These are phyloP conservation scores for Penstemon newberryi DNA, from an alignment of 257 asterid genomes.

Conservation along the genomic window DNA sequence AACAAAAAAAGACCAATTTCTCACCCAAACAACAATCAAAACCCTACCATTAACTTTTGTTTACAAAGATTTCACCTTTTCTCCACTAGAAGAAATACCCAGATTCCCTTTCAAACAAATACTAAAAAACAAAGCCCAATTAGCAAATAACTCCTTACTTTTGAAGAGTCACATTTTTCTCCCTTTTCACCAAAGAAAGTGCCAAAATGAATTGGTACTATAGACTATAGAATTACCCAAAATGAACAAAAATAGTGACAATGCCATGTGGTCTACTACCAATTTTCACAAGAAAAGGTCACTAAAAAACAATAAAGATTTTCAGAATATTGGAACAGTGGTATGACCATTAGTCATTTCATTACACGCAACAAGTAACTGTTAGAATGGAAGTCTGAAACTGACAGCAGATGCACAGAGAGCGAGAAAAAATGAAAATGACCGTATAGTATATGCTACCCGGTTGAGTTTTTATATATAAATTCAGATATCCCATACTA, in stretches of 20 bases:
- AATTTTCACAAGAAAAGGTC: slow-evolving; percentile 45
- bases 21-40: slow-evolving; percentile 27
- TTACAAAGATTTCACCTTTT: slow-evolving; percentile 27
- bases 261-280: slow-evolving; percentile 37
- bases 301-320: slow-evolving; percentile 28
- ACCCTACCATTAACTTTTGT: slow-evolving; percentile 26
- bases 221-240: slow-evolving; percentile 26
- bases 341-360: slow-evolving; percentile 25
- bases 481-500: slow-evolving; percentile 15
- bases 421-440: slow-evolving; percentile 37
- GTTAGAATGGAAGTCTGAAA: slow-evolving; percentile 40
- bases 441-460: background rate
- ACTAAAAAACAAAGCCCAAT: slow-evolving; percentile 20
- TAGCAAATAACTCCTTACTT: background rate
- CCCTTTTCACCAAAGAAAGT: slow-evolving; percentile 17
- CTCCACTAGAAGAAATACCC: slow-evolving; percentile 21
- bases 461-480: slow-evolving; percentile 18
- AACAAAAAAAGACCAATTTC: background rate
- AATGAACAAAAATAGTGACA: slow-evolving; percentile 25
- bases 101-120: slow-evolving; percentile 27
- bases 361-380: slow-evolving; percentile 35
- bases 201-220: slow-evolving; percentile 18
- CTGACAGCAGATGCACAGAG: slow-evolving; percentile 44
- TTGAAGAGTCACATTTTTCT: slow-evolving; percentile 32
- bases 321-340: slow-evolving; percentile 30